These are phyloP conservation scores for Kuraishia capsulata DNA, from an alignment of 805 yeast genomes.

Conservation along the genomic window DNA sequence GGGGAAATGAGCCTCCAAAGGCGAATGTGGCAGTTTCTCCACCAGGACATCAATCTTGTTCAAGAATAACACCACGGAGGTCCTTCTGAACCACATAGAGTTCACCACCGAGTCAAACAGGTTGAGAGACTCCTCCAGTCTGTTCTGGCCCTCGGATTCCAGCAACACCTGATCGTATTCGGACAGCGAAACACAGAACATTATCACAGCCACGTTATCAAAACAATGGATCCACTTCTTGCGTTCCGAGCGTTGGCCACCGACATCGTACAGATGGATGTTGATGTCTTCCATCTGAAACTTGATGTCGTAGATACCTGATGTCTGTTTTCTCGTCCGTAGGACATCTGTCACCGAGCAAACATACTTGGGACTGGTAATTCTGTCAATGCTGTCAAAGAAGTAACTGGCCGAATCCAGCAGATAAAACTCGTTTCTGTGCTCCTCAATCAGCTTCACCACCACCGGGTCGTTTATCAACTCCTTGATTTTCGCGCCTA, in stretches of 20 bases:
- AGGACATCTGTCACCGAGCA: conserved; percentile 75
- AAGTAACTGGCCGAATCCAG: conserved; percentile 83
- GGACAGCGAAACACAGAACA: conserved; percentile 84
- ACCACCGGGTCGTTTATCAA: conserved; percentile 56
- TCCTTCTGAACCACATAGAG: conserved; percentile 85
- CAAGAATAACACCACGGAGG: conserved; percentile 77
- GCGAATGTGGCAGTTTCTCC: conserved; percentile 73
- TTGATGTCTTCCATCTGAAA: conserved; percentile 65
- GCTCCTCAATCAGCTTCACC: conserved; percentile 41
- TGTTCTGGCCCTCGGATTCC: conserved; percentile 68
- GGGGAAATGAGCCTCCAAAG: conserved; percentile 76
- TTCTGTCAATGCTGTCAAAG: conserved; percentile 55
- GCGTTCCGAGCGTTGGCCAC: conserved; percentile 94
- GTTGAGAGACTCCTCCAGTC: conserved; percentile 74
- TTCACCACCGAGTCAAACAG: conserved; percentile 86
- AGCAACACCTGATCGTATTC: conserved; percentile 84
- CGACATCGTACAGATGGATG: conserved; percentile 73
- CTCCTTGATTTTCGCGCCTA: conserved; percentile 38
- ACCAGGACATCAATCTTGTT: conserved; percentile 89
- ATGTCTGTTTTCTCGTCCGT: conserved; percentile 84
- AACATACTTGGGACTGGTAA: conserved; percentile 48
- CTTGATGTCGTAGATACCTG: conserved; percentile 80
- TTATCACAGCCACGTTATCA: conserved; percentile 82
- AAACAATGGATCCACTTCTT: conserved; percentile 97
- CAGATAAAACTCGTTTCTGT: conserved; percentile 65